Conservation (phyloP, 495 filamentous ascomycete species). For the Xylaria cubensis region DNA sequence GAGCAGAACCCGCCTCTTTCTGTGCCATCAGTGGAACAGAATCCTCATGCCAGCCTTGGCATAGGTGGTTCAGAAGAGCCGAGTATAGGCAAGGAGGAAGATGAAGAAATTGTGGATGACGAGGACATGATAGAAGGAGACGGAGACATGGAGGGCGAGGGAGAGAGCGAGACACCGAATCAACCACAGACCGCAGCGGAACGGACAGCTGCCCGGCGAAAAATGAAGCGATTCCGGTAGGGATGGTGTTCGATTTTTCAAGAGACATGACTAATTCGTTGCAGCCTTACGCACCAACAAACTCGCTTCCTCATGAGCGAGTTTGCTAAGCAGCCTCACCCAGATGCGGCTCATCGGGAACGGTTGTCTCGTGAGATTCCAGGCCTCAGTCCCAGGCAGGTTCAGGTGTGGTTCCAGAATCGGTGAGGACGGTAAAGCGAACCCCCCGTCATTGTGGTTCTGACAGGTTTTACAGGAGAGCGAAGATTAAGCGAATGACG, state of each 20-base stretch:
- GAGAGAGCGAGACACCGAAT: slow-evolving; percentile 51
- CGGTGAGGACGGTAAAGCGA: slow-evolving; percentile 52
- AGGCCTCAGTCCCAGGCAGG: slow-evolving; percentile 89
- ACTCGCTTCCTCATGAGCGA: slow-evolving; percentile 97
- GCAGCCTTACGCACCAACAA: slow-evolving; percentile 93
- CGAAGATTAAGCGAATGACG: slow-evolving; percentile 93
- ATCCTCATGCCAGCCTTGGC: slow-evolving; percentile 38
- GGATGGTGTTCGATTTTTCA: slow-evolving; percentile 30
- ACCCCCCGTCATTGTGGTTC: slow-evolving; percentile 2
- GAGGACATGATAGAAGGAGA: slow-evolving; percentile 59
- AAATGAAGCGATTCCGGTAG: slow-evolving; percentile 95
- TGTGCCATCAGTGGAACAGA: slow-evolving; percentile 48
- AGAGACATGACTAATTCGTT: slow-evolving; percentile 26
- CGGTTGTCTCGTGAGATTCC: slow-evolving; percentile 90
- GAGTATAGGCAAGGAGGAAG: slow-evolving; percentile 57
- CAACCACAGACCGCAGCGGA: slow-evolving; percentile 70
- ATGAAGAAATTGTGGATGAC: slow-evolving; percentile 59
- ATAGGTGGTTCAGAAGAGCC: slow-evolving; percentile 53
- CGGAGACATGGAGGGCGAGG: slow-evolving; percentile 48
- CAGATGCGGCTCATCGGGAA: slow-evolving; percentile 91
- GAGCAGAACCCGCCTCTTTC: slow-evolving; percentile 51
- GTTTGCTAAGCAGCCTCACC: slow-evolving; percentile 93
- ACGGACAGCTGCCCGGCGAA: slow-evolving; percentile 79
- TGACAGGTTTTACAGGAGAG: slow-evolving; percentile 66
- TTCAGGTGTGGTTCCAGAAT: slow-evolving; percentile 99